phyloP scores from a whole-genome alignment of 2,329 filamentous ascomycete genomes.

The Colletotrichum sp. region DNA sequence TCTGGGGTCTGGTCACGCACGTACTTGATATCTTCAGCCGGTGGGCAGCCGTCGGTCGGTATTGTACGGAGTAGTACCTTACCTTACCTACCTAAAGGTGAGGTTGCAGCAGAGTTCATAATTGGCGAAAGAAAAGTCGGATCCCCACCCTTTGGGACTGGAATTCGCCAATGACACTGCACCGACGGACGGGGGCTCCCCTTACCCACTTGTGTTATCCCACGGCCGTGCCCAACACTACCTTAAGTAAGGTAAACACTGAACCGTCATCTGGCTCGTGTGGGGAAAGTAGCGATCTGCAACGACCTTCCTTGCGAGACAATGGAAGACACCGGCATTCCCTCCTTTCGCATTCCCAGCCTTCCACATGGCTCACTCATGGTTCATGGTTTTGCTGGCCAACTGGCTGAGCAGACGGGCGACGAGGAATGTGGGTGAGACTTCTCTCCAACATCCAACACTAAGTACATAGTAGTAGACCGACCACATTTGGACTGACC shows the following conservation, averaged over 20 bases:
- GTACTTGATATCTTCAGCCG: neutral
- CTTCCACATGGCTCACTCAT: neutral
- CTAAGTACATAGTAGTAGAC: neutral
- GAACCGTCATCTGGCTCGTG: neutral
- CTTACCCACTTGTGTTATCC: neutral
- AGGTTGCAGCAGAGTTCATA: conserved; percentile 16
- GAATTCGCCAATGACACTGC: too few species aligned
- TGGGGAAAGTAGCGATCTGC: conserved; percentile 5
- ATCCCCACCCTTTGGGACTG: too few species aligned
- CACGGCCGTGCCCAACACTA: too few species aligned
- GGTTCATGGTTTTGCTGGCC: neutral
- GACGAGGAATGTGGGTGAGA: neutral
- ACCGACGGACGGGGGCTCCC: too few species aligned
- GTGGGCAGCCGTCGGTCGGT: neutral
- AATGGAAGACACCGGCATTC: neutral
- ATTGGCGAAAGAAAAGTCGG: neutral
- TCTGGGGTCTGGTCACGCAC: neutral
- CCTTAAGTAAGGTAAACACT: too few species aligned
- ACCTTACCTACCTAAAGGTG: neutral
- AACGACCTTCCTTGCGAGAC: neutral
- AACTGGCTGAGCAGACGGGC: neutral
- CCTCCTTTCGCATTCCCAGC: neutral
- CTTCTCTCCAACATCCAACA: neutral
- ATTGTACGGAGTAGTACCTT: neutral
- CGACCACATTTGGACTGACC: neutral